Conservation (phyloP, 768 basidiomycete species). For the Suillus cothurnatus region DNA sequence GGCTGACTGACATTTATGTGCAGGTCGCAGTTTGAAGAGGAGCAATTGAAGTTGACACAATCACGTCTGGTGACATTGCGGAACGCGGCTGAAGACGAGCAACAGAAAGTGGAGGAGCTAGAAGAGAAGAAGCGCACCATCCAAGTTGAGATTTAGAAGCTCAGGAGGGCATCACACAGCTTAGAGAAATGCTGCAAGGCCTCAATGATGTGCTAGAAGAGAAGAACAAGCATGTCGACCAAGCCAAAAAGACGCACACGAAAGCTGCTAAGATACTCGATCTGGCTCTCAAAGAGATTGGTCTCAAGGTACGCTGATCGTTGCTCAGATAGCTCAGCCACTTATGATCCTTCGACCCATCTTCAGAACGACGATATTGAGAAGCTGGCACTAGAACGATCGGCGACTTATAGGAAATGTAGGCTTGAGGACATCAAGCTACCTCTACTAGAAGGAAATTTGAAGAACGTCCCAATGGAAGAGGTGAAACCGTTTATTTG, state of each 20-base stretch:
- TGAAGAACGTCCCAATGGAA: constrained; percentile 92
- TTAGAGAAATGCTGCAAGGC: constrained; percentile 62
- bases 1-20: neutral
- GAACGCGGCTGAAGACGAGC: constrained; percentile 53
- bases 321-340: constrained; percentile 9
- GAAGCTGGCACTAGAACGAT: constrained; percentile 82
- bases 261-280: constrained; percentile 81
- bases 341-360: neutral
- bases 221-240: constrained; percentile 72
- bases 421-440: constrained; percentile 89
- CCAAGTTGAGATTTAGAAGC: constrained; percentile 65
- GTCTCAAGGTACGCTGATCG: constrained; percentile 56
- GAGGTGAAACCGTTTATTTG: constrained; percentile 57
- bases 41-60: constrained; percentile 65
- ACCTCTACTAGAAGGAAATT: constrained; percentile 71
- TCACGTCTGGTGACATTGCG: constrained; percentile 64
- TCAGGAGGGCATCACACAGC: constrained; percentile 53
- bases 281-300: constrained; percentile 89
- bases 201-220: constrained; percentile 71
- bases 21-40: constrained; percentile 81
- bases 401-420: constrained; percentile 87
- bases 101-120: constrained; percentile 52
- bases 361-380: constrained; percentile 87
- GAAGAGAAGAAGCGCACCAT: constrained; percentile 56
- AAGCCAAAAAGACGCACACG: constrained; percentile 66